Evolutionary conservation across 108 stramenopile genomes (phyloP).

Genomic region (Discostella pseudostelligera): DNA sequence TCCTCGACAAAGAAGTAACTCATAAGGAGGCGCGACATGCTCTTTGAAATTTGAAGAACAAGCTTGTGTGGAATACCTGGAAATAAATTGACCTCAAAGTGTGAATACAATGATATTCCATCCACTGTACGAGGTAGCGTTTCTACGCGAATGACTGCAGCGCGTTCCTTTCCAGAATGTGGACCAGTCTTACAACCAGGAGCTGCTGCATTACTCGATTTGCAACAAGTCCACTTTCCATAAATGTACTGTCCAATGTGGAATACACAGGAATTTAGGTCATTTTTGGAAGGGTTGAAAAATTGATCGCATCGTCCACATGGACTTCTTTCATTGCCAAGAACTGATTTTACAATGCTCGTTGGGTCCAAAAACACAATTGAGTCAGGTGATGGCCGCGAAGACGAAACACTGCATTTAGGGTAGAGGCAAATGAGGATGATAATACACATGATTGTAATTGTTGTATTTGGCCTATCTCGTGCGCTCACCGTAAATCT

Average conservation of each 20-base stretch:
- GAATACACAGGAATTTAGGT: slow-evolving; percentile 34
- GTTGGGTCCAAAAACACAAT: slow-evolving; percentile 44
- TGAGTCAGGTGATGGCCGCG: slow-evolving; percentile 44
- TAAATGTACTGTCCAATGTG: slow-evolving; percentile 31
- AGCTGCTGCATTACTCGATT: slow-evolving; percentile 11
- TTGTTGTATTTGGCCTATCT: neutral
- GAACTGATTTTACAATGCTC: slow-evolving; percentile 24
- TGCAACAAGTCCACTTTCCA: slow-evolving; percentile 45
- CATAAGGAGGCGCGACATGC: slow-evolving; percentile 44
- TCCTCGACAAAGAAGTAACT: slow-evolving; percentile 43
- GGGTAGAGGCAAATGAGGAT: neutral
- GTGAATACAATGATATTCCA: slow-evolving; percentile 47
- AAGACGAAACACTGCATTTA: slow-evolving; percentile 18
- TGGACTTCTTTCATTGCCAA: slow-evolving; percentile 44
- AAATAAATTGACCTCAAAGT: slow-evolving; percentile 54
- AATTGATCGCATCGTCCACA: slow-evolving; percentile 36
- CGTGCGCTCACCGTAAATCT: slow-evolving; percentile 32
- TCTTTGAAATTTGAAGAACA: slow-evolving; percentile 45
- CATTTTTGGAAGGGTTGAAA: slow-evolving; percentile 46
- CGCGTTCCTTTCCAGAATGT: slow-evolving; percentile 53
- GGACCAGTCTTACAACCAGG: slow-evolving; percentile 50
- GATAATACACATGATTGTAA: neutral
- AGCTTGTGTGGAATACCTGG: slow-evolving; percentile 44
- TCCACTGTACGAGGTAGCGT: slow-evolving; percentile 44
- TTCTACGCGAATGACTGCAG: slow-evolving; percentile 44